A percentile compares a stretch with the other conserved stretches of the same genome.
Evolutionary conservation across 352 stramenopile species (phyloP).

Genomic region (Paralagenidium karlingii): DNA sequence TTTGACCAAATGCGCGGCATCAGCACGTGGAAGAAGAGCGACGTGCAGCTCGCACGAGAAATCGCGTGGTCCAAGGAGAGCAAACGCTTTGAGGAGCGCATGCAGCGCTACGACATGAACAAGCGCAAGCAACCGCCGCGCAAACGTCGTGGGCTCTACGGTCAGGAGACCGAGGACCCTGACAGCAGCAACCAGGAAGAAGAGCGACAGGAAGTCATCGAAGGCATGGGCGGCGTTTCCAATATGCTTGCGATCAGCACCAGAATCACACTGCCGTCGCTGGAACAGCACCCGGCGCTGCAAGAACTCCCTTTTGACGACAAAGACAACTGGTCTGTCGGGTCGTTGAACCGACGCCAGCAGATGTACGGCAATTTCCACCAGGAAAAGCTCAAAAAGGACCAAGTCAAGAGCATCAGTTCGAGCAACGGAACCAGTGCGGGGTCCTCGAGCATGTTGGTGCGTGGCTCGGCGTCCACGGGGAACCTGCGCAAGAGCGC

Average conservation of each 20-base stretch:
- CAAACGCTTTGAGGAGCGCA: slow-evolving; percentile 51
- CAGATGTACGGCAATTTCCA: slow-evolving; percentile 71
- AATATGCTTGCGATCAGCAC: slow-evolving; percentile 4
- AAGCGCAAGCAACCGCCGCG: slow-evolving; percentile 23
- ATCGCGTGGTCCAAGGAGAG: slow-evolving; percentile 50
- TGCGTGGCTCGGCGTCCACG: not conserved
- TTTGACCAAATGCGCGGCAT: slow-evolving; percentile 59
- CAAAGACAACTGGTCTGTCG: slow-evolving; percentile 73
- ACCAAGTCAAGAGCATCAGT: slow-evolving; percentile 26
- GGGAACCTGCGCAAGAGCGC: slow-evolving; percentile 1
- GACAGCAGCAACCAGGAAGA: not conserved
- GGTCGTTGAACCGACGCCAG: slow-evolving; percentile 52
- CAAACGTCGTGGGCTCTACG: too few relatives aligned
- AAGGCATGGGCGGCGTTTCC: not conserved
- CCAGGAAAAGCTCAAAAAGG: slow-evolving; percentile 44
- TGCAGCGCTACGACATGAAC: slow-evolving; percentile 52
- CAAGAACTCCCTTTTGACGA: slow-evolving; percentile 46
- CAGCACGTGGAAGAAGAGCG: slow-evolving; percentile 60
- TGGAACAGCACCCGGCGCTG: not conserved
- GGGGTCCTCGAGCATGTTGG: not conserved
- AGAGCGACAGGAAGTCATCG: not conserved
- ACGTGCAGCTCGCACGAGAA: slow-evolving; percentile 50
- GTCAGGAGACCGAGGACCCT: too few relatives aligned
- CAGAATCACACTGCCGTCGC: slow-evolving; percentile 4
- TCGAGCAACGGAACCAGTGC: slow-evolving; percentile 21